Conservation (phyloP, 495 filamentous ascomycete genomes). For the Annulohypoxylon bovei region DNA sequence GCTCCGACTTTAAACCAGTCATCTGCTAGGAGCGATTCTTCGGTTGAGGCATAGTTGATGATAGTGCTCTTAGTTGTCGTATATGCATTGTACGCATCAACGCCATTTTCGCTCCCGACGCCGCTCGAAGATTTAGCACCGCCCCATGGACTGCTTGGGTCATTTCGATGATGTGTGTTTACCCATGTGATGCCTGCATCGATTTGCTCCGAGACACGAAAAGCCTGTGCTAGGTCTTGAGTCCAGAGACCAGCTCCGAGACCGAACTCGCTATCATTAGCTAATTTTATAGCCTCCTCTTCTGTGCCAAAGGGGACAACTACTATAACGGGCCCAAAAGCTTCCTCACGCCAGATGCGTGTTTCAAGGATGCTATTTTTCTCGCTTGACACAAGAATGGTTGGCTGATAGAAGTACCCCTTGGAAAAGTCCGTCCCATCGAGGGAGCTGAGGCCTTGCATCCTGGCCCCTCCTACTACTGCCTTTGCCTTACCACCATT, state of each 20-base stretch:
- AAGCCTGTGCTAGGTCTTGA: constrained; percentile 65
- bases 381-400: constrained; percentile 55
- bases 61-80: constrained; percentile 68
- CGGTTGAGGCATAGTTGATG: constrained; percentile 63
- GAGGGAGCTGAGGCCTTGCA: constrained; percentile 42
- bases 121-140: constrained; percentile 63
- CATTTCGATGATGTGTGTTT: constrained; percentile 70
- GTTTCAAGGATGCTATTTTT: constrained; percentile 31
- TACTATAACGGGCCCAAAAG: constrained; percentile 63
- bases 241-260: constrained; percentile 68
- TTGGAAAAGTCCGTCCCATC: constrained; percentile 52
- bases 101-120: constrained; percentile 66
- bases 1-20: constrained; percentile 62
- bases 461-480: constrained; percentile 50
- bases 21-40: constrained; percentile 51
- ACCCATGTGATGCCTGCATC: constrained; percentile 71
- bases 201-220: constrained; percentile 64
- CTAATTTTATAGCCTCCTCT: constrained; percentile 55
- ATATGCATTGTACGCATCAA: constrained; percentile 67
- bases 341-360: constrained; percentile 57
- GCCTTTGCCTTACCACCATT: constrained; percentile 45
- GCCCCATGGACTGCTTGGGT: constrained; percentile 69
- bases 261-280: constrained; percentile 63
- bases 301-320: constrained; percentile 59
- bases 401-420: constrained; percentile 69